Conservation (phyloP, 257 asterid genomes). For the Marsdenia floribunda region DNA sequence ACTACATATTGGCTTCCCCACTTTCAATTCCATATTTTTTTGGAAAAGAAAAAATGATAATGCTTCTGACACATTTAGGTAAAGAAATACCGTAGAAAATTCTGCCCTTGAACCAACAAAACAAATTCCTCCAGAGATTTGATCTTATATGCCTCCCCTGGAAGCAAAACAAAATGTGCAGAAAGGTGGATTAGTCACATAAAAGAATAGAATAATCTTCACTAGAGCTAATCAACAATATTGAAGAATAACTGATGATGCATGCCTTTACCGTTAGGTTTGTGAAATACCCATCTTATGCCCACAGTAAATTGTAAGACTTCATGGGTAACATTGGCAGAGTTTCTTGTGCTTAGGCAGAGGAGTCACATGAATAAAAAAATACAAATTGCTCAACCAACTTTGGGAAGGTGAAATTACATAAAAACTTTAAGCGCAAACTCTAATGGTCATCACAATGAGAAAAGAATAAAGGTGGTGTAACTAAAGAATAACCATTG, state of each 20-base stretch:
- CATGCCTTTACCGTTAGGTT: too few relatives aligned
- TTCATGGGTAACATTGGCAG: background rate
- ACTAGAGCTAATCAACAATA: background rate
- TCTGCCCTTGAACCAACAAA: background rate
- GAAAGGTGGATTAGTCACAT: background rate
- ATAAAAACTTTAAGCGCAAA: background rate
- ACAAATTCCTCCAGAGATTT: background rate
- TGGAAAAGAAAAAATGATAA: background rate
- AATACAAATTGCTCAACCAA: background rate
- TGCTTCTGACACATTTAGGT: background rate
- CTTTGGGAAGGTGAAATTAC: background rate
- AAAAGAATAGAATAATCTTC: background rate
- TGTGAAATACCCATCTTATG: background rate
- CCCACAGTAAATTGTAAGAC: background rate
- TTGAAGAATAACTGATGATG: background rate
- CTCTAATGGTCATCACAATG: background rate
- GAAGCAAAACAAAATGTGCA: background rate
- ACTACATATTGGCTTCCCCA: background rate
- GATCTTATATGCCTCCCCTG: constrained; percentile 5
- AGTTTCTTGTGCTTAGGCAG: background rate
- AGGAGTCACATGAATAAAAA: background rate
- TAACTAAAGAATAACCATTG: background rate
- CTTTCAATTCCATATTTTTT: background rate
- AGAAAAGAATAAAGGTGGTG: background rate
- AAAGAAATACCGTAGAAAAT: background rate